Evolutionary conservation across 208 protist genomes (phyloP).

Genomic region (Wallacemonas collosoma): DNA sequence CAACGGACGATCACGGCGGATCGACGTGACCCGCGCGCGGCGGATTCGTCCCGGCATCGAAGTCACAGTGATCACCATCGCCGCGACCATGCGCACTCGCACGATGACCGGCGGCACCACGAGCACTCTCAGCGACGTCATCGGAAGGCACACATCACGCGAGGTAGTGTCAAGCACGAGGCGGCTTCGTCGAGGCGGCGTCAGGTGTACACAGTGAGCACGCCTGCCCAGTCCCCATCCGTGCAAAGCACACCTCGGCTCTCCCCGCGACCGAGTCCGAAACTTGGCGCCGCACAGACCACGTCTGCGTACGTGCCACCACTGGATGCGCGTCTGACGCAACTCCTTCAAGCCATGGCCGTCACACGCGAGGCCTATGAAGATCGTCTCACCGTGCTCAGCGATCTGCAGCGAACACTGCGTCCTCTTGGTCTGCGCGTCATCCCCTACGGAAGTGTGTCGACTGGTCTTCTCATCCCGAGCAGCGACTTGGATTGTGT

Average conservation of each 20-base stretch:
- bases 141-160: neutral
- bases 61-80: neutral
- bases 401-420: constrained; percentile 41
- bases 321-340: constrained; percentile 47
- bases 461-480: constrained; percentile 70
- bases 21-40: neutral
- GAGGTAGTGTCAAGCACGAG: neutral
- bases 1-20: neutral
- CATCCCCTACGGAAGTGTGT: constrained; percentile 77
- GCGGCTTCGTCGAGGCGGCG: neutral
- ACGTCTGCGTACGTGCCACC: constrained; percentile 9
- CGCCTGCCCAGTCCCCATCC: neutral
- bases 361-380: constrained; percentile 35
- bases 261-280: constrained; percentile 3
- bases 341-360: constrained; percentile 49
- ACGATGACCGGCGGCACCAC: neutral
- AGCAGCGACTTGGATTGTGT: constrained; percentile 87
- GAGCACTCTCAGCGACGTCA: neutral
- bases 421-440: constrained; percentile 35
- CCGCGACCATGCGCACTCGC: neutral
- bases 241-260: neutral
- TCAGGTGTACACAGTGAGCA: constrained; percentile 15
- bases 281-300: neutral
- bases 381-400: constrained; percentile 38
- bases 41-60: neutral